Evolutionary conservation across 805 yeast genomes (phyloP).

Genomic region (Pichia cabralensis): DNA sequence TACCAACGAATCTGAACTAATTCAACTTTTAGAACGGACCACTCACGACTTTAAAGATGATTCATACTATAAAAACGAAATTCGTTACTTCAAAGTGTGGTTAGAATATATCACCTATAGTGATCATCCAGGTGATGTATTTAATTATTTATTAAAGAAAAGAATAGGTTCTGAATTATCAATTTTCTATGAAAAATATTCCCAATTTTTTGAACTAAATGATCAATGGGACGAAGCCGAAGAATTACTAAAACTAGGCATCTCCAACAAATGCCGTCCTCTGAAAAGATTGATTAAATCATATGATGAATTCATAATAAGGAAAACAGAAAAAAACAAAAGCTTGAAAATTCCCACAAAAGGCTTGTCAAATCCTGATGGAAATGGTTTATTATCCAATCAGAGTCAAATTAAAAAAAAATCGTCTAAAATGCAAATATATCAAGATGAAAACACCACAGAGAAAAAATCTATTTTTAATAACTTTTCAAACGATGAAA

Average conservation of each 20-base stretch:
- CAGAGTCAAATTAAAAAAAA: neutral
- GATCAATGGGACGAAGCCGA: conserved; percentile 45
- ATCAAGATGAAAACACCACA: neutral
- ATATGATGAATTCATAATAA: conserved; percentile 33
- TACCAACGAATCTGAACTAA: conserved; percentile 52
- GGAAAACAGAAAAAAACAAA: conserved; percentile 28
- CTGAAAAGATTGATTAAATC: conserved; percentile 31
- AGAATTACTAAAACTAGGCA: conserved; percentile 48
- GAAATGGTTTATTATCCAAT: conserved; percentile 16
- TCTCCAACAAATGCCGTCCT: conserved; percentile 60
- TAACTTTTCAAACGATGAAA: too few species aligned
- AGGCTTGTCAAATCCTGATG: conserved; percentile 15
- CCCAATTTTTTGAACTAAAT: conserved; percentile 45
- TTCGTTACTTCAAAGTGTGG: conserved; percentile 77
- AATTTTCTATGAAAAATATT: conserved; percentile 70
- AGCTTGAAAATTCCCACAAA: too few species aligned
- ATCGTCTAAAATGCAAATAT: neutral
- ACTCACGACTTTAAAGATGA: conserved; percentile 59
- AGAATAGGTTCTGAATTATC: conserved; percentile 63
- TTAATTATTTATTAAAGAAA: conserved; percentile 58
- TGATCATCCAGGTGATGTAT: conserved; percentile 62
- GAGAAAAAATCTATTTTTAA: too few species aligned
- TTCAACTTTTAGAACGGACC: conserved; percentile 59
- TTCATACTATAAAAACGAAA: conserved; percentile 66
- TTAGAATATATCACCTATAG: conserved; percentile 60